Evolutionary conservation across 768 basidiomycete genomes (phyloP), one percentile per base, ranked within the genome.

Genomic region (Rhizopogon roseolus): DNA sequence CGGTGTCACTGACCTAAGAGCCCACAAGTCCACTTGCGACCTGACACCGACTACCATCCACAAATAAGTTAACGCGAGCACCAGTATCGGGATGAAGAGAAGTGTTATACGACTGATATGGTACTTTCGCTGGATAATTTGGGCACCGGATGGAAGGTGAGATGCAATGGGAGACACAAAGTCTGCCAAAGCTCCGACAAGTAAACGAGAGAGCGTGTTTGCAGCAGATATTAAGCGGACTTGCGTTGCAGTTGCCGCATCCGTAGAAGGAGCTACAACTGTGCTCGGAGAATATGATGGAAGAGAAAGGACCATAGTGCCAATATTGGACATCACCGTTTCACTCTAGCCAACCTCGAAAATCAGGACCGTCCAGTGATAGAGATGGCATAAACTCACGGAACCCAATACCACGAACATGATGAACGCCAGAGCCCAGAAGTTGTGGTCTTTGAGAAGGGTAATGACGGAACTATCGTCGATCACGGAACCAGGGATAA

Each of bases 251-350:
- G 83, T 77, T 32, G 70, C 67, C n/a, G 64, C 58, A 41, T 73
- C 68, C 16, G 70, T 58, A 14, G 69, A 63, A 17, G 67, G 54
- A 41, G 57, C 55, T 25, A 45, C 19, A 49, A 52, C 36, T 38
- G 58, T 3, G 29, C 36, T 28, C 6, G 63, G 41, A 22, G 38
- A 28, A 17, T 66, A 49, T 14, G 69, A 62, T 8, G 82, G 80
- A 36, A 90, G 76, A 13, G 90, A 84, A 4, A 85, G 69, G 13
- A 86, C 78, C 49, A 92, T 86, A 1, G 86, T 82, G 37, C 88
- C 90, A 44, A 93, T 84, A 61, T 90, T 93, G 17, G 88, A 85
- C 17, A 92, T 83, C 19, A 93, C 76, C 88, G 90, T 91, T 66
- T 91, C 89, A 43, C 79, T 81, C 86, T 89, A 51, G 6, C 16